Evolutionary conservation across 2,329 filamentous ascomycete species (phyloP).

Genomic region (Pseudogymnoascus pannorum): DNA sequence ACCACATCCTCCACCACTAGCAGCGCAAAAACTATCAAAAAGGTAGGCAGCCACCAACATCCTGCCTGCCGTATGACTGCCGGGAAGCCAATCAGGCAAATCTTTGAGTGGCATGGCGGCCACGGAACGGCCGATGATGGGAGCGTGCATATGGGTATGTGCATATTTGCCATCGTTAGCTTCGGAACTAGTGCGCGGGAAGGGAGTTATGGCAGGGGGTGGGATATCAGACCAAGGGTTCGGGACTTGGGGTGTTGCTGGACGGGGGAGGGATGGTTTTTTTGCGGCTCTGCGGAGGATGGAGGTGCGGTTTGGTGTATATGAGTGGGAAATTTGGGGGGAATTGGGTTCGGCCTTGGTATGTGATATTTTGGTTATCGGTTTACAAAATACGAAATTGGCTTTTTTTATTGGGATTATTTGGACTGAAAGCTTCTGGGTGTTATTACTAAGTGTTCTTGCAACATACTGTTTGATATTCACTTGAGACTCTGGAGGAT

Average conservation of each 20-base stretch:
- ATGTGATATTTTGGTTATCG: background rate
- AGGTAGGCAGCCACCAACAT: too few species aligned
- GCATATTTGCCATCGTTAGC: too few species aligned
- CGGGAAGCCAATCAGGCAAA: too few species aligned
- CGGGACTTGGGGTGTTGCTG: too few species aligned
- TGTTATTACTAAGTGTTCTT: too few species aligned
- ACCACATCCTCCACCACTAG: background rate
- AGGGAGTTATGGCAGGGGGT: background rate
- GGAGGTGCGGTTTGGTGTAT: background rate
- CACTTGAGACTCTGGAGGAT: background rate
- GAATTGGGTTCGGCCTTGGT: background rate
- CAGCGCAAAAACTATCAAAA: too few species aligned
- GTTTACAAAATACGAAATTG: too few species aligned
- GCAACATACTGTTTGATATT: background rate
- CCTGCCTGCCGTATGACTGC: too few species aligned
- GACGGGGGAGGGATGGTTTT: background rate
- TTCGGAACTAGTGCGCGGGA: background rate
- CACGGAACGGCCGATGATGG: too few species aligned
- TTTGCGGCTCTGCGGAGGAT: background rate
- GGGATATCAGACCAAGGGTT: too few species aligned
- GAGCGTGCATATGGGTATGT: too few species aligned
- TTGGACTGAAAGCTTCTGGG: background rate
- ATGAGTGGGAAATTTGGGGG: background rate
- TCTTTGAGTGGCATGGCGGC: too few species aligned
- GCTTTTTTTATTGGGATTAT: background rate